These are phyloP conservation scores for Vitrella brassicaformis DNA, from an alignment of 73 alveolate genomes.

Conservation along the genomic window DNA sequence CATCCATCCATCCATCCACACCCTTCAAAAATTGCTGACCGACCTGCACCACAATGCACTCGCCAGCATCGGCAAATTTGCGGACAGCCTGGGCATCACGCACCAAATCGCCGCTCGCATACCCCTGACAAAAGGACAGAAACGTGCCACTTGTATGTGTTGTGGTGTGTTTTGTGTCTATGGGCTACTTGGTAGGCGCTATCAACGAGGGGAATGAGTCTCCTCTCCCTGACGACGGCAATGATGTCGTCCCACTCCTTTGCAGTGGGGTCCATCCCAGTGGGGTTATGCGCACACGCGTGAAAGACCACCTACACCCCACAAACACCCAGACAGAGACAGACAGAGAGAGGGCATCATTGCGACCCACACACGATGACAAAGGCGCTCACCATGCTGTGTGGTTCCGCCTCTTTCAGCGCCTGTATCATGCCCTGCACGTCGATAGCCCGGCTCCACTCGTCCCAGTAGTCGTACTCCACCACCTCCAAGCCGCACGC, in stretches of 20 bases:
- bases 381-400: too few species aligned
- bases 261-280: conserved; percentile 87
- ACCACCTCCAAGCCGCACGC: conserved; percentile 59
- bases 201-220: conserved; percentile 81
- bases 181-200: conserved; percentile 89
- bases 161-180: too few species aligned
- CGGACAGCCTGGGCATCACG: conserved; percentile 82
- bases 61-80: conserved; percentile 70
- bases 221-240: conserved; percentile 57
- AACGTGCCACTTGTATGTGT: too few species aligned
- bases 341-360: too few species aligned
- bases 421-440: conserved; percentile 71
- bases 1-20: too few species aligned
- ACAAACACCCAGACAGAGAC: too few species aligned
- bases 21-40: too few species aligned
- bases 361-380: too few species aligned
- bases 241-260: conserved; percentile 70
- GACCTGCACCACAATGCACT: too few species aligned
- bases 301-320: conserved; percentile 84
- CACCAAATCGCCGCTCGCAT: conserved; percentile 82
- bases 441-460: conserved; percentile 69
- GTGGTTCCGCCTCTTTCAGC: conserved; percentile 49
- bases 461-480: conserved; percentile 76
- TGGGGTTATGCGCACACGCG: conserved; percentile 96
- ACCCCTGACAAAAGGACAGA: too few species aligned